phyloP scores from a whole-genome alignment of 129 eudicot genomes.

The Chrysanthemum lavandulifolium region DNA sequence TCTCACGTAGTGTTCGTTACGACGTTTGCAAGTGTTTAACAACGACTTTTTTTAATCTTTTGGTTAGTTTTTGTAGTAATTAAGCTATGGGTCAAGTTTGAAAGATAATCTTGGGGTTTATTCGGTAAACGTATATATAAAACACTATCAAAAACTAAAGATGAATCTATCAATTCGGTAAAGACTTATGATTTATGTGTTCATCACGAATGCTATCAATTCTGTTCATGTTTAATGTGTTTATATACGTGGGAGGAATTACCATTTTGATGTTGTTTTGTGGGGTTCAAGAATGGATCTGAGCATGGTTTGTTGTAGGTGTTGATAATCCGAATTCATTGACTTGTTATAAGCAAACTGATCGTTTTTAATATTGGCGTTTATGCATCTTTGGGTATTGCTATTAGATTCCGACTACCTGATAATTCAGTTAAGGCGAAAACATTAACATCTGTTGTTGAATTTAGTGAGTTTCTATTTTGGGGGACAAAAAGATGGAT shows the following conservation, averaged over 20 bases:
- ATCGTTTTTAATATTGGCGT: no score
- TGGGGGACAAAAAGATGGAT: constrained; percentile 4
- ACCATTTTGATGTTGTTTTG: constrained; percentile 6
- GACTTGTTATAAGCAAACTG: background rate
- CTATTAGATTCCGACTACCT: no score
- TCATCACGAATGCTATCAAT: constrained; percentile 18
- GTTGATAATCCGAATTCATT: background rate
- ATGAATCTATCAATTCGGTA: no score
- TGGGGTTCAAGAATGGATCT: constrained; percentile 30
- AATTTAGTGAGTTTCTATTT: background rate
- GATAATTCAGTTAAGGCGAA: no score
- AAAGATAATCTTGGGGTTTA: background rate
- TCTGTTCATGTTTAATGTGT: constrained; percentile 21
- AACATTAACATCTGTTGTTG: no score
- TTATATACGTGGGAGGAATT: background rate
- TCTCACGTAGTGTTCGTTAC: constrained; percentile 10
- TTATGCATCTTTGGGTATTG: no score
- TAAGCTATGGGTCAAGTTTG: constrained; percentile 5
- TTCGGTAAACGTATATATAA: no score
- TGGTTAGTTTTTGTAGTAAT: constrained; percentile 10
- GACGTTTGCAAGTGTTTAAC: background rate
- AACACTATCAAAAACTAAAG: no score
- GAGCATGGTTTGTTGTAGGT: constrained; percentile 17
- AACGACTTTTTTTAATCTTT: background rate
- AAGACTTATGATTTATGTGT: constrained; percentile 4